Evolutionary conservation across 2,329 filamentous ascomycete species (phyloP), one percentile per base, ranked within the genome.

Genomic region (Pseudopyricularia javanii): DNA sequence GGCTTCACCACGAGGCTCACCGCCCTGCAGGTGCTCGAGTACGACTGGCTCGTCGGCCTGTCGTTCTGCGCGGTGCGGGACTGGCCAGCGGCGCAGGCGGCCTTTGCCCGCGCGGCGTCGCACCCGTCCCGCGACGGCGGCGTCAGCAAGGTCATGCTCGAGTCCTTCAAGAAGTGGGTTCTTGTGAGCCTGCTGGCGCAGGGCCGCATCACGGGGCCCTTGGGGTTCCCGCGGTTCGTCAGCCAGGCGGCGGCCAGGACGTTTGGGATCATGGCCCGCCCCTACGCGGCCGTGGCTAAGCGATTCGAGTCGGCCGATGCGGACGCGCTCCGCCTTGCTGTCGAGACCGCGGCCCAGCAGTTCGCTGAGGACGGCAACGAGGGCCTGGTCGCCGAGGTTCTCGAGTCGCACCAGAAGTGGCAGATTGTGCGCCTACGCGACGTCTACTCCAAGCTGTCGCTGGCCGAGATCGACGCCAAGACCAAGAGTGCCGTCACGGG

Each of bases 101-200:
- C 82, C 30, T 74, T 90, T 26, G 79, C 82, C 59, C 74, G 79
- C 54, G 78, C 80, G 45, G 72, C 95, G 34, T 79, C 83, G 3
- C 82, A 83, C 54, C 88, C 90, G 1, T 73, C 75, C 0, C 74
- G 72, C 51, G 83, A 82, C 20, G 71, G 74, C 32, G 75, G 80
- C 34, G 74, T 81, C 12, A 91, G 85, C 66, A 84, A 82, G 64
- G 75, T 94, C 50, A 93, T 93, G 85, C 74, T 86, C 4, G 89
- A 95, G 58, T 88, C 88, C 6, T 91, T 95, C 73, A 94, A 91
- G 70, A 94, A 91, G 67, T 96, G 89, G 86, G 64, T 94, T 8
- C 70, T 98, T 15, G 76, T 90, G 9, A 81, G 82, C 52, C 74
- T 96, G 53, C 71, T 98, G 17, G 74, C 79, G 7, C 71, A 82